phyloP scores from a whole-genome alignment of 2,329 filamentous ascomycete species.

The Trichophyton equinum region DNA sequence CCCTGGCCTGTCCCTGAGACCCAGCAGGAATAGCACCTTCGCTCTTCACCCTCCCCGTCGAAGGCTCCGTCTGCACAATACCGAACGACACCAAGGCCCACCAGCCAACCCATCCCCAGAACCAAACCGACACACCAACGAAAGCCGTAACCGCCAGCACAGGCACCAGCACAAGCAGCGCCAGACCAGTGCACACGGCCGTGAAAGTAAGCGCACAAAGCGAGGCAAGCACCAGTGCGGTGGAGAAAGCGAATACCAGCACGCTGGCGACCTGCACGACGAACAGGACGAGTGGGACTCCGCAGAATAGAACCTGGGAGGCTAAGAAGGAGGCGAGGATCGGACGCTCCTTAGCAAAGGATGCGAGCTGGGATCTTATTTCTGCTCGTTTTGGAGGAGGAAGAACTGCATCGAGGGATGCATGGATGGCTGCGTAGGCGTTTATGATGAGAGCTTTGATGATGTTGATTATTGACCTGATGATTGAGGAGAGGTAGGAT shows the following conservation, averaged over 20 bases:
- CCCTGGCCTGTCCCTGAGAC: not conserved
- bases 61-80: not conserved
- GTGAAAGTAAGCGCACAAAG: constrained; percentile 47
- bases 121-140: constrained; percentile 50
- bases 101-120: constrained; percentile 51
- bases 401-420: constrained; percentile 40
- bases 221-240: constrained; percentile 43
- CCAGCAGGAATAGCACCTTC: not conserved
- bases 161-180: constrained; percentile 55
- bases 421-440: constrained; percentile 9
- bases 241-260: constrained; percentile 49
- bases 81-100: constrained; percentile 16
- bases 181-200: constrained; percentile 55
- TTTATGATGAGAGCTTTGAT: constrained; percentile 1
- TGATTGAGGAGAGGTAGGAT: not conserved
- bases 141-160: constrained; percentile 54
- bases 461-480: constrained; percentile 1
- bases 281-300: constrained; percentile 58
- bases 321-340: constrained; percentile 57
- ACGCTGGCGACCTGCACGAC: constrained; percentile 51
- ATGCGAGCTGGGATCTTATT: constrained; percentile 40
- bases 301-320: constrained; percentile 51
- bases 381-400: constrained; percentile 49
- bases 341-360: constrained; percentile 52
- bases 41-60: not conserved